Evolutionary conservation across 495 filamentous ascomycete genomes (phyloP).

Genomic region (Opeltia flavorubescens): DNA sequence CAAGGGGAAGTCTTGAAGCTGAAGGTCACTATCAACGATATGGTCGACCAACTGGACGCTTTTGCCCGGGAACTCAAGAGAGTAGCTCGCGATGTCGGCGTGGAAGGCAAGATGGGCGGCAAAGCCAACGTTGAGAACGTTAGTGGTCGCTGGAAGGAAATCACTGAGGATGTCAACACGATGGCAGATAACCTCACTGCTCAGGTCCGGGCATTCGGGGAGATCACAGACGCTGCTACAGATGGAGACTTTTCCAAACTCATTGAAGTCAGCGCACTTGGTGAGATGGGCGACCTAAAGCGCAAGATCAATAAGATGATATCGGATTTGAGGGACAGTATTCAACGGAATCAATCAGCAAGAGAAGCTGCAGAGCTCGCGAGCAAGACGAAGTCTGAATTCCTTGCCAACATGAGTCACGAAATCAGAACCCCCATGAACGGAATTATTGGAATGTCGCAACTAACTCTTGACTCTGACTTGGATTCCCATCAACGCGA

Average conservation of each 20-base stretch:
- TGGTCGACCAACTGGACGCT: conserved; percentile 90
- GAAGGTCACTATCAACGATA: conserved; percentile 98
- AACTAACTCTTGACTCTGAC: conserved; percentile 83
- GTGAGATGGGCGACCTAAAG: conserved; percentile 98
- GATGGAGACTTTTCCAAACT: conserved; percentile 94
- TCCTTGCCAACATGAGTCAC: conserved; percentile 98
- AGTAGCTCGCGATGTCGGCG: conserved; percentile 92
- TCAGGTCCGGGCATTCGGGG: conserved; percentile 93
- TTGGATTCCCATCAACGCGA: conserved; percentile 90
- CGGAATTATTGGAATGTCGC: conserved; percentile 85
- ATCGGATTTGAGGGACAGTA: conserved; percentile 85
- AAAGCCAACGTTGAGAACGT: conserved; percentile 92
- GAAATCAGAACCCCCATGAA: conserved; percentile 96
- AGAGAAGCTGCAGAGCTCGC: conserved; percentile 93
- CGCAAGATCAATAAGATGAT: conserved; percentile 99
- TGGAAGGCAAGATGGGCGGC: conserved; percentile 97
- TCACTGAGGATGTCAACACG: conserved; percentile 94
- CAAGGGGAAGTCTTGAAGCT: conserved; percentile 88
- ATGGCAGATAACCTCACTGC: conserved; percentile 98
- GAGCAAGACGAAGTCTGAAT: conserved; percentile 97
- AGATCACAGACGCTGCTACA: conserved; percentile 93
- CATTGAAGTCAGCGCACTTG: conserved; percentile 95
- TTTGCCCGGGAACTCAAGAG: conserved; percentile 96
- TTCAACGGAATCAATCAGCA: conserved; percentile 92
- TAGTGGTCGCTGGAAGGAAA: conserved; percentile 94